Base-by-base conservation (phyloP, 2,329 filamentous ascomycete genomes). In the Penicillium brevicompactum region DNA sequence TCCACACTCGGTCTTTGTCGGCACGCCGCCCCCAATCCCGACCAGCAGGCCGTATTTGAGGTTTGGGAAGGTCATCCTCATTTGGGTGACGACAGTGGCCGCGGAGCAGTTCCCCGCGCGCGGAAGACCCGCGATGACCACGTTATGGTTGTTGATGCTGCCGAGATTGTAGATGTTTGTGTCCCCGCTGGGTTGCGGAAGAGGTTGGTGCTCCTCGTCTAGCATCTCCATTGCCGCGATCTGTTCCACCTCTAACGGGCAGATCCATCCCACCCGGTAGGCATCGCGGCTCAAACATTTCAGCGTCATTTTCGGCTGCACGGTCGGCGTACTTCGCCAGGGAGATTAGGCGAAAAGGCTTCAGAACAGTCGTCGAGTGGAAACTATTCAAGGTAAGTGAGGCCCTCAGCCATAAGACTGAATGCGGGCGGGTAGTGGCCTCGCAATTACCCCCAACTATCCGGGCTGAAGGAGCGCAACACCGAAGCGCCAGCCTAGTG, bases 221-320 rank as follows among this genome's bases (percentile, higher is more conserved):
- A 65, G 31, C 57, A 65, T 63, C 40, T 51, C 51, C 45, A 65
- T 52, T 40, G 62, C 60, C 8, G 61, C 60, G 5, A 56, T 62
- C 24, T 59, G 60, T 51, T 66, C 66, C 13, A 59, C 59, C 44
- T 57, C 51, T 21, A 65, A 32, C 1, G 59, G 40, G 41, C 56
- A 63, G 9, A 64, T 55, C 60, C 59, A 64, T 50, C 58, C 60
- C 9, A 64, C 53, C 6, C 44, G 47, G 27, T 63, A 62, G 51
- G 38, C 37, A 40, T 58, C 34, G 11, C 31, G 53, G 41, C 30
- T 49, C 46, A 49, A 45, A 16, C 4, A 11, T 31, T 31, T 31
- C 30, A 45, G 24, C 24, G 22, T 10, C 42, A 45, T 45, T 31
- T 45, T 37, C 13, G 31, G 44, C n/a, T 6, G 30, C 44, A 46